phyloP scores from a whole-genome alignment of 495 filamentous ascomycete species.

The Chlorociboria aeruginascens region DNA sequence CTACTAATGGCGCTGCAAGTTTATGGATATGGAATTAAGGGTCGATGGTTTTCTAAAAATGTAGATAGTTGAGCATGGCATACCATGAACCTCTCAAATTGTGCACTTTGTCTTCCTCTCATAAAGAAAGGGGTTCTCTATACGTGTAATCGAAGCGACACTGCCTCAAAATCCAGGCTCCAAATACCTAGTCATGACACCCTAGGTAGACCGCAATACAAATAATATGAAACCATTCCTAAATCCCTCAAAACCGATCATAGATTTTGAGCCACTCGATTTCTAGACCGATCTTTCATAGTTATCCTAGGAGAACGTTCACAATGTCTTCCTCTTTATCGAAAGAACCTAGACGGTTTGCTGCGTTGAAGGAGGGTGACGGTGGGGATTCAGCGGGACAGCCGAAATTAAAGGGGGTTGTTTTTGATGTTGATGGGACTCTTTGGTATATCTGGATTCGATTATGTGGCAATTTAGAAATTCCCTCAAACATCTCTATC shows the following conservation, averaged over 20 bases:
- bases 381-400: conserved; percentile 20
- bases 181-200: too few species aligned
- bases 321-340: conserved; percentile 9
- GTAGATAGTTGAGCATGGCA: too few species aligned
- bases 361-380: conserved; percentile 28
- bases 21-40: too few species aligned
- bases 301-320: background rate
- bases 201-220: too few species aligned
- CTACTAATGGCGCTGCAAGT: too few species aligned
- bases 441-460: conserved; percentile 45
- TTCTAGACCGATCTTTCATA: background rate
- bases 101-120: too few species aligned
- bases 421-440: conserved; percentile 95
- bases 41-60: too few species aligned
- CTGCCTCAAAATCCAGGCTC: too few species aligned
- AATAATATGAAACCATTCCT: too few species aligned
- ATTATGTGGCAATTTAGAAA: background rate
- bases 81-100: too few species aligned
- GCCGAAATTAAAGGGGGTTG: conserved; percentile 62
- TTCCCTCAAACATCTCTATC: background rate
- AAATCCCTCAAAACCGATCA: background rate
- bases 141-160: too few species aligned
- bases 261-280: background rate
- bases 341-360: conserved; percentile 27
- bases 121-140: too few species aligned